Evolutionary conservation across 2,329 filamentous ascomycete genomes (phyloP), one percentile per base, ranked within the genome.

Genomic region (Epichloe uncinata): DNA sequence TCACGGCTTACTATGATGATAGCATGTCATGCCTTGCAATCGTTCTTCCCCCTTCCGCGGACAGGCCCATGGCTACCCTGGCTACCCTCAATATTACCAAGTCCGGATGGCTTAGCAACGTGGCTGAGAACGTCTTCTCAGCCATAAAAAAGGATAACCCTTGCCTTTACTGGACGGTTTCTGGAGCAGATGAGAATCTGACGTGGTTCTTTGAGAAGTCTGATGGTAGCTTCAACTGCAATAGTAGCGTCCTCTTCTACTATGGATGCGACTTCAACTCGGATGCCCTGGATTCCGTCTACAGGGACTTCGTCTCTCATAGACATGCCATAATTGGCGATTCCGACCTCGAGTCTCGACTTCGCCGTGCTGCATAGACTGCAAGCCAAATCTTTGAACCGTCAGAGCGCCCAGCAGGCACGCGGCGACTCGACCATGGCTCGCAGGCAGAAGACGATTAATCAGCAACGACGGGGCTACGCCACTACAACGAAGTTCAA

Each of bases 151-250:
- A 95, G 69, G 91, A 96, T 63, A 85, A 90, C 66, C 82, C 89
- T 50, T 88, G 85, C 70, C 76, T 97, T 56, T 85, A 88, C 55
- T 98, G 90, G 91, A 95, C 89, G n/a, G 91, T 96, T 53, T 91
- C 87, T 71, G 85, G 90, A 62, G 85, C 94, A 58, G 90, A 97
- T 60, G 91, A 97, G 76, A 96, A 97, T 66, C 74, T 97, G 60
- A 90, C 88, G 11, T 97, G 91, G 93, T 96, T 97, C 74, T 94
- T 95, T 58, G 90, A 95, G 69, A 95, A 95, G 75, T 85, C 91
- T 9, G 89, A 96, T 58, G 91, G 93, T 50, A 95, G 87, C 67
- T 78, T 96, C 60, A 87, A 85, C 54, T 81, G 83, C 50, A 82
- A 87, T 57, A 88, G 88, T 52, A 87, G 90, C 62, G 87, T 96